These are phyloP conservation scores for Arthromyces matolae DNA, from an alignment of 768 basidiomycete genomes.

Conservation along the genomic window DNA sequence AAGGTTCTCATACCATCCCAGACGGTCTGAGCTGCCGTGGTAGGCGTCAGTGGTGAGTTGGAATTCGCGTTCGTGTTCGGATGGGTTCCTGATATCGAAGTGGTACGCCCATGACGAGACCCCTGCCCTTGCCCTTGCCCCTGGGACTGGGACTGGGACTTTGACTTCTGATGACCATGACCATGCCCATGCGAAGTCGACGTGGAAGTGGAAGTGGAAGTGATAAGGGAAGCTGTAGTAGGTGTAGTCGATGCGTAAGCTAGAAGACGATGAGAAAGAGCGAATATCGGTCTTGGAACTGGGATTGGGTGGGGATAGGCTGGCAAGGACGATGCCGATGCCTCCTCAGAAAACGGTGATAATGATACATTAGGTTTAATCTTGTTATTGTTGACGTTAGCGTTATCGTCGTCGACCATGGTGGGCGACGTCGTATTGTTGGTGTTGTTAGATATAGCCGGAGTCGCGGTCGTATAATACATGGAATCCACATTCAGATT, in stretches of 20 bases:
- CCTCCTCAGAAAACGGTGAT: too few species aligned
- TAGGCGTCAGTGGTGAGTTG: background rate
- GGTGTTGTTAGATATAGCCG: background rate
- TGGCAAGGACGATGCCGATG: too few species aligned
- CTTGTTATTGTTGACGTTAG: background rate
- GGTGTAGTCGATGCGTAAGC: conserved; percentile 43
- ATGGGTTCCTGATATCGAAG: background rate
- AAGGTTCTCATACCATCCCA: conserved; percentile 62
- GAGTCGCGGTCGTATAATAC: background rate
- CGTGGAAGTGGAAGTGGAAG: background rate
- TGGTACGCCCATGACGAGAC: too few species aligned
- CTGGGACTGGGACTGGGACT: too few species aligned
- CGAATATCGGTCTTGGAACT: conserved; percentile 40
- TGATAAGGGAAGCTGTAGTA: background rate
- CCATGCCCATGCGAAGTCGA: background rate
- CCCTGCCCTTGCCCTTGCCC: too few species aligned
- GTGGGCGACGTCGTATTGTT: too few species aligned
- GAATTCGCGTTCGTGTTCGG: background rate
- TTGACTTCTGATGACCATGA: too few species aligned
- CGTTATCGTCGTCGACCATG: background rate
- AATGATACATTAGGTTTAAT: background rate
- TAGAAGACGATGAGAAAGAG: conserved; percentile 59
- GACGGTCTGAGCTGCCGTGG: conserved; percentile 51
- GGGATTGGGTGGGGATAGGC: background rate
- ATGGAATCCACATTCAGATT: background rate